Base-by-base conservation (phyloP, 768 basidiomycete species). In the Suillus decipiens region DNA sequence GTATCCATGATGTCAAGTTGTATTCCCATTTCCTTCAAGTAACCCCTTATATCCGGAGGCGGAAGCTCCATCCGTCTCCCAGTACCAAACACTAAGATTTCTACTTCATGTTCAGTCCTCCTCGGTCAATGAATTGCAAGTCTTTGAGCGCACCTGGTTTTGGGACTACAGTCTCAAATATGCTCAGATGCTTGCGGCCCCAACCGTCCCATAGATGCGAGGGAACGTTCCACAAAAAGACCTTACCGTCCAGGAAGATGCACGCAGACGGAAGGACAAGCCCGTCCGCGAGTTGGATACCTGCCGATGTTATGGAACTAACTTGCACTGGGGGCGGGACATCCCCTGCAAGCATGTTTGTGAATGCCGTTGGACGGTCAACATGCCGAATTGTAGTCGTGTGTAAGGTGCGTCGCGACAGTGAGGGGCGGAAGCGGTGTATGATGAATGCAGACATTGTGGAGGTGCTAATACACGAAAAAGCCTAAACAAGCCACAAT, bases 171-270 rank as follows among this genome's bases (percentile, higher is more conserved):
- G 86, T 81, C 61, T 96, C 90, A 66, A 98, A 93, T 31, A 96
- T 73, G 66, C 87, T 83, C 67, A 96, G 92, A 64, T 87, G 86
- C 47, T 89, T 91, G 60, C 80, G 78, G 8, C 70, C 79, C 95
- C 95, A 98, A 3, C 81, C 89, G 14, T 78, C 73, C 88, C 90
- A 92, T 1, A 81, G 70, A 5, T 73, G 80, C 2, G 79, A 74
- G 7, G 90, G 89, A 2, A 92, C 90, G 71, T 98, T 89, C 96
- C 96, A 99, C 43, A 98, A 73, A 60, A 96, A 89, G 0, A 94
- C 90, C 51, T 90, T 86, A 2, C 93, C 94, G 62, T 93, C 90
- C 9, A 96, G 73, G 65, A 99, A 91, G 34, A 99, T 84, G 68
- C 88, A 90, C 0, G 95, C 85, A 1, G 87, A 88, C 0, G 89